These are phyloP conservation scores for Bacterosira constricta DNA, from an alignment of 108 stramenopile species.

Conservation along the genomic window DNA sequence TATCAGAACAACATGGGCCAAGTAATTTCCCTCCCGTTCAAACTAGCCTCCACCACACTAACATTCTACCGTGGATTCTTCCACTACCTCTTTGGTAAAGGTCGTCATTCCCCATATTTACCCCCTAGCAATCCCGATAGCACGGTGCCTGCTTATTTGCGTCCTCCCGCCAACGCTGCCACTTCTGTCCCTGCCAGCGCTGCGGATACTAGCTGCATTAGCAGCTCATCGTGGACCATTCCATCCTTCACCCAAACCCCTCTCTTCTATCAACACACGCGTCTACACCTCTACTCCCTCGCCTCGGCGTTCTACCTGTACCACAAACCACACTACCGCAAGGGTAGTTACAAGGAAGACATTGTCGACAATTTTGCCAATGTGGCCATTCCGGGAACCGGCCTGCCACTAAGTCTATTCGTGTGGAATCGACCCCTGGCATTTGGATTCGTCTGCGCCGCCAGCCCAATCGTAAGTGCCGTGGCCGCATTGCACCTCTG, in stretches of 20 bases:
- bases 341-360: constrained; percentile 84
- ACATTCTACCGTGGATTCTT: constrained; percentile 80
- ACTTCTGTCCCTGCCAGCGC: neutral
- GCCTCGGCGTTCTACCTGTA: constrained; percentile 91
- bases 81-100: constrained; percentile 70
- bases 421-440: constrained; percentile 50
- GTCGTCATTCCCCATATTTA: constrained; percentile 57
- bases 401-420: constrained; percentile 82
- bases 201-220: neutral
- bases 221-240: constrained; percentile 10
- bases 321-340: constrained; percentile 94
- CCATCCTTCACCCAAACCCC: constrained; percentile 10
- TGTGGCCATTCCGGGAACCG: constrained; percentile 98
- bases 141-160: constrained; percentile 50
- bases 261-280: constrained; percentile 79
- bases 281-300: constrained; percentile 90
- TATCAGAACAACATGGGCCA: constrained; percentile 50
- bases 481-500: constrained; percentile 70
- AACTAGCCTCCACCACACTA: constrained; percentile 52
- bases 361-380: constrained; percentile 93
- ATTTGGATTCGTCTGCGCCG: constrained; percentile 66
- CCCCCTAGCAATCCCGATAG: neutral
- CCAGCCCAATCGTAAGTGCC: constrained; percentile 78
- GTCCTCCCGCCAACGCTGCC: constrained; percentile 29
- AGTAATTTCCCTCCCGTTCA: constrained; percentile 51